Evolutionary conservation across 2,329 filamentous ascomycete genomes (phyloP).

Genomic region (Ceratocystiopsis minuta): DNA sequence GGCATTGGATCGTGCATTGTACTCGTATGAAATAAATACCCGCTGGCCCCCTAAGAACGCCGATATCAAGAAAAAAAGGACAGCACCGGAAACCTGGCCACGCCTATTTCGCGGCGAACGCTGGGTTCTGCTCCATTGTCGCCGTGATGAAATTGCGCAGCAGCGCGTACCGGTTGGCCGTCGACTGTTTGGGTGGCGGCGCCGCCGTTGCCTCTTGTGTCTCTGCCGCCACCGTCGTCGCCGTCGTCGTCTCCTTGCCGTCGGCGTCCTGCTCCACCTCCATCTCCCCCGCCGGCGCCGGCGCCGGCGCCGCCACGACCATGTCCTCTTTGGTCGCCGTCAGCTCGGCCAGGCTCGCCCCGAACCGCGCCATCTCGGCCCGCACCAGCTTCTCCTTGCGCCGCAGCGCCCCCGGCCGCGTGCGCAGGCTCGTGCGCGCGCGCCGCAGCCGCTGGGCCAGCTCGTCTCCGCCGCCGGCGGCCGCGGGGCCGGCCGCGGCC

Average conservation of each 20-base stretch:
- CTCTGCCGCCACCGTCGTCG: no score
- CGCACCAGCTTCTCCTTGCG: conserved; percentile 63
- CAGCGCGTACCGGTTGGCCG: conserved; percentile 56
- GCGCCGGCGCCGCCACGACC: conserved; percentile 1
- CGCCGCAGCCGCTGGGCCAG: conserved; percentile 35
- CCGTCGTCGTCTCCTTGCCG: neutral
- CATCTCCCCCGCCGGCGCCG: neutral
- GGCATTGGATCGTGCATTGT: no score
- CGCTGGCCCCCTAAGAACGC: no score
- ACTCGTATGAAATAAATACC: no score
- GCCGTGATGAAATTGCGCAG: conserved; percentile 67
- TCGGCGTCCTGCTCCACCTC: conserved; percentile 8
- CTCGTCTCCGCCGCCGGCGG: no score
- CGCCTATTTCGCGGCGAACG: conserved; percentile 31
- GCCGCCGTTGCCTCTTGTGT: conserved; percentile 4
- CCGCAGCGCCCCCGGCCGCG: conserved; percentile 63
- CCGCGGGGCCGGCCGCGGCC: neutral
- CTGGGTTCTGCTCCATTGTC: conserved; percentile 78
- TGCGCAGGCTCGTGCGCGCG: conserved; percentile 55
- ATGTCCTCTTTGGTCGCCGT: conserved; percentile 17
- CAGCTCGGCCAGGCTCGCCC: conserved; percentile 64
- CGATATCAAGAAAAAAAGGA: no score
- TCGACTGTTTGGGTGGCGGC: conserved; percentile 16
- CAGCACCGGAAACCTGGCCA: no score
- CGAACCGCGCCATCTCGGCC: conserved; percentile 70